Evolutionary conservation across 129 eudicot species (phyloP).

Genomic region (Chrysanthemum lavandulifolium): DNA sequence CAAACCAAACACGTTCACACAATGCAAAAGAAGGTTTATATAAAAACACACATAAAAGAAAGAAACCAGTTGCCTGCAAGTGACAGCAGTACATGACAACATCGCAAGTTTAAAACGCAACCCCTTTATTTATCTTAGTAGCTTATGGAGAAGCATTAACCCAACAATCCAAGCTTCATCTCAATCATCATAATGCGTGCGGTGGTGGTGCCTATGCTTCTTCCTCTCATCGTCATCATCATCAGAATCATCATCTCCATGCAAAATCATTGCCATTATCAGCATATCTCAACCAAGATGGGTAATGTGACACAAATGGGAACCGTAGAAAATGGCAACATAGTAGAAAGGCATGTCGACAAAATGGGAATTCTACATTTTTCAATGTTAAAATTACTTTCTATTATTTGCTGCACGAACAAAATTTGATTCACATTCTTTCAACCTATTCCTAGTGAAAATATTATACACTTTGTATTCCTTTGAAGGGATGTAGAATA

Average conservation of each 20-base stretch:
- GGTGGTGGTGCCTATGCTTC: slow-evolving; percentile 59
- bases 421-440: no score
- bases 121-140: slow-evolving; percentile 32
- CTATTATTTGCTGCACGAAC: no score
- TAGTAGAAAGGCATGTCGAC: no score
- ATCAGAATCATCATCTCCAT: slow-evolving; percentile 58
- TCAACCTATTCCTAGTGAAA: no score
- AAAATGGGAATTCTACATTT: no score
- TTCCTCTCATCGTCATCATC: slow-evolving; percentile 56
- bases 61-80: slow-evolving; percentile 23
- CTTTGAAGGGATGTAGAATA: no score
- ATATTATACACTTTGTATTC: no score
- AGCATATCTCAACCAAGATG: slow-evolving; percentile 11
- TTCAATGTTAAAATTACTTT: no score
- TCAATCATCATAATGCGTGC: slow-evolving; percentile 72
- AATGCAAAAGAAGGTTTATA: slow-evolving; percentile 21
- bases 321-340: no score
- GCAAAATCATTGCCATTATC: slow-evolving; percentile 25
- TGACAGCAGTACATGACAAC: background rate
- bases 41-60: slow-evolving; percentile 1
- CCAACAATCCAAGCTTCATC: slow-evolving; percentile 21
- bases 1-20: slow-evolving; percentile 5
- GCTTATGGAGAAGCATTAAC: slow-evolving; percentile 33
- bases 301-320: no score
- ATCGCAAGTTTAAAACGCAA: slow-evolving; percentile 19